These are phyloP conservation scores for Russula brevipes DNA, from an alignment of 768 basidiomycete species.

Conservation along the genomic window DNA sequence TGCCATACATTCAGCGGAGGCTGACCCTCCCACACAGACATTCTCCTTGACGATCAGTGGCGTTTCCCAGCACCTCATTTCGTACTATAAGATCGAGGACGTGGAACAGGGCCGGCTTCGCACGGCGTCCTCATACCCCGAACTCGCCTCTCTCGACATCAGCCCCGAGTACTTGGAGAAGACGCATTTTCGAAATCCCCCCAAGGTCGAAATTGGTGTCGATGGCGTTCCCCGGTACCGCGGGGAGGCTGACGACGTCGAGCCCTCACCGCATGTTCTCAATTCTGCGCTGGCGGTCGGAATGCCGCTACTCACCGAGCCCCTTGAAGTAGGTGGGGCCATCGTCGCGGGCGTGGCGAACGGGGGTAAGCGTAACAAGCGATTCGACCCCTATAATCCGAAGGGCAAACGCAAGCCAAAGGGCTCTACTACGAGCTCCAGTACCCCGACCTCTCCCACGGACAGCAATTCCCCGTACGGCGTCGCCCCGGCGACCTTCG, in stretches of 20 bases:
- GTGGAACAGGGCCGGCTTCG: conserved; percentile 85
- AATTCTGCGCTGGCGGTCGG: conserved; percentile 24
- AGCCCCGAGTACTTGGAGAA: conserved; percentile 84
- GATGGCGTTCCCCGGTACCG: conserved; percentile 81
- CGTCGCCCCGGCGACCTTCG: conserved; percentile 8
- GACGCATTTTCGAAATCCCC: conserved; percentile 86
- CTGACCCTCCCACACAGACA: conserved; percentile 47
- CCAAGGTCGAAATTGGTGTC: conserved; percentile 77
- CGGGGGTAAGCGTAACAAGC: conserved; percentile 30
- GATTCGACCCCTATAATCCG: conserved; percentile 33
- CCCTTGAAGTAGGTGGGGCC: conserved; percentile 17
- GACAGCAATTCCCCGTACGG: conserved; percentile 11
- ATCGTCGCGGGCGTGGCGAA: conserved; percentile 8
- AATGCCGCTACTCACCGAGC: conserved; percentile 25
- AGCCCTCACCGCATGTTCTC: conserved; percentile 32
- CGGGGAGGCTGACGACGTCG: conserved; percentile 70
- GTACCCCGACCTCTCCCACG: conserved; percentile 20
- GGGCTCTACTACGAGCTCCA: conserved; percentile 5
- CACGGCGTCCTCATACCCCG: conserved; percentile 81
- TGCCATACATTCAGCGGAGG: conserved; percentile 8
- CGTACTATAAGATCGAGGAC: conserved; percentile 91
- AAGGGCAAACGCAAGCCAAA: conserved; percentile 23
- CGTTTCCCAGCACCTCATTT: conserved; percentile 86
- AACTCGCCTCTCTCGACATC: conserved; percentile 82
- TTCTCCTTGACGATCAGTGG: conserved; percentile 85